Evolutionary conservation across 345 rosid species (phyloP), one percentile per base, ranked within the genome.

Genomic region (Eucalyptus lansdowneana): DNA sequence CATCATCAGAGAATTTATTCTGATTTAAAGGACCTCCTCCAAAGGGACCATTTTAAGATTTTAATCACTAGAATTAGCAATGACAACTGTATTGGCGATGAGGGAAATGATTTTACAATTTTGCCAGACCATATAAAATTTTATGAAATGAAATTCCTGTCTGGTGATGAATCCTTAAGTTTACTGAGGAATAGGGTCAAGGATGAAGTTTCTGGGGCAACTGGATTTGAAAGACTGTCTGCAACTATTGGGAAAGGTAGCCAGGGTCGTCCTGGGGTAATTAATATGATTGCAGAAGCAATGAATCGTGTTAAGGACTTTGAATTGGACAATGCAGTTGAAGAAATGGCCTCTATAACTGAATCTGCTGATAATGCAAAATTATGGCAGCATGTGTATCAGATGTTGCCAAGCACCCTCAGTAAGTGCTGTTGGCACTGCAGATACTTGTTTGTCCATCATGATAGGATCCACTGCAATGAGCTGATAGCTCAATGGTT

Each of bases 401-500:
- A 89, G 15, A 85, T 85, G 87, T 86, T 86, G 21, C 87, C 90
- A 29, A 67, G 76, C 24, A 22, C 60, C 60, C 25, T 54, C 60
- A 22, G 1, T 9, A 54, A 54, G 27, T 54, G 27, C 60, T 54
- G 60, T 54, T 54, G 60, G 60, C 60, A 54, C 60, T 54, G 25
- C 25, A 54, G 60, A 54, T 54, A 21, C 60, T 54, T 17, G 60
- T 54, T 54, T 21, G 27, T 54, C 27, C 11, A 22, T 17, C 27
- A 4, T 54, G 12, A 21, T 54, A 54, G 60, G 24, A 8, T 54
- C 27, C 60, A 54, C 25, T 54, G 90, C 89, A 93, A 92, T 65
- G 95, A 94, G 86, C 90, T 95, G 94, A 94, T 95, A 89, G 80
- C 93, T 51, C 92, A 94, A 50, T 96, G 96, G 97, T 93, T 95